These are phyloP conservation scores for Ogataea siamensis DNA, from an alignment of 805 yeast genomes.

Conservation along the genomic window DNA sequence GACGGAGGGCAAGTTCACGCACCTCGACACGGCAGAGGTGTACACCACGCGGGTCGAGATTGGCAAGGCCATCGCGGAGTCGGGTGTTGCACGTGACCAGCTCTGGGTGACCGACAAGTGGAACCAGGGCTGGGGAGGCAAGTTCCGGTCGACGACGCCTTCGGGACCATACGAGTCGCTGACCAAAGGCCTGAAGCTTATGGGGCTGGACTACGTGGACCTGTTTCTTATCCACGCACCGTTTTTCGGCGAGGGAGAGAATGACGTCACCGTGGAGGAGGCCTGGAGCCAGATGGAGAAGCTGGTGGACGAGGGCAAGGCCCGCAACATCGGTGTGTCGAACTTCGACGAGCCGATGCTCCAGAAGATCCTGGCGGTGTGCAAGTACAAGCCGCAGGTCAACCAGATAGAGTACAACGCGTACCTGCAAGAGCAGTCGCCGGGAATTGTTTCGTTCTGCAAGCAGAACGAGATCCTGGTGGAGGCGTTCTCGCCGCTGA, in stretches of 20 bases:
- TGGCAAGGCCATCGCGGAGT: constrained; percentile 48
- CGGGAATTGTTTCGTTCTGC: constrained; percentile 52
- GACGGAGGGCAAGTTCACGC: constrained; percentile 47
- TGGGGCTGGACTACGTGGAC: constrained; percentile 55
- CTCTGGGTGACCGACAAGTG: constrained; percentile 64
- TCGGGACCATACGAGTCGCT: constrained; percentile 49
- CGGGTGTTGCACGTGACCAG: constrained; percentile 45
- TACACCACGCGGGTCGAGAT: constrained; percentile 62
- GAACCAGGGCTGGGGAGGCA: constrained; percentile 38
- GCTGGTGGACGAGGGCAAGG: constrained; percentile 43
- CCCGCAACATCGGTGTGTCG: constrained; percentile 57
- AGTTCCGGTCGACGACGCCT: constrained; percentile 20
- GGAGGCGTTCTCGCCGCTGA: constrained; percentile 67
- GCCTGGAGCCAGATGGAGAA: constrained; percentile 50
- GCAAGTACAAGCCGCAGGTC: constrained; percentile 53
- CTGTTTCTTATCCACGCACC: constrained; percentile 64
- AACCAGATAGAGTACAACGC: constrained; percentile 72
- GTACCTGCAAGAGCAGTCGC: constrained; percentile 61
- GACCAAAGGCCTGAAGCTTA: constrained; percentile 43
- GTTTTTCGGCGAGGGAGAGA: constrained; percentile 39
- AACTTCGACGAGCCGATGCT: constrained; percentile 52
- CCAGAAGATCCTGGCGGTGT: constrained; percentile 40
- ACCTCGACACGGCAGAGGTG: constrained; percentile 68
- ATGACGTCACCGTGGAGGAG: constrained; percentile 45
- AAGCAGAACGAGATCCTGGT: constrained; percentile 48